Base-by-base conservation (phyloP, 768 basidiomycete genomes). In the Crepidotus variabilis region DNA sequence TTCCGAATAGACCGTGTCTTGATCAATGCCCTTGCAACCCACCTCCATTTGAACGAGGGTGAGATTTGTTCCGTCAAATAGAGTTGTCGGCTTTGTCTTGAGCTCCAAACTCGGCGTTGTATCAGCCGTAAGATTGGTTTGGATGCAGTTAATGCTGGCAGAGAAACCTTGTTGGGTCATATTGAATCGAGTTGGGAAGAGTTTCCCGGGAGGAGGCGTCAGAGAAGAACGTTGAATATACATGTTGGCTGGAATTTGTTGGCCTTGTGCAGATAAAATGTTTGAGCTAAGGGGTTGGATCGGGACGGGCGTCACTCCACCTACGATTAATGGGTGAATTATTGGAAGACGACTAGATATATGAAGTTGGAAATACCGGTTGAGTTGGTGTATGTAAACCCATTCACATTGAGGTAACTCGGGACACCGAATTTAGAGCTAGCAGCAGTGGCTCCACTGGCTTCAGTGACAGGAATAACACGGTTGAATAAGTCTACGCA, bases 111-210 rank as follows among this genome's bases (percentile, higher is more conserved):
- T 56, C 1, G 65, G 65, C 9, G 53, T 47, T 7, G 65, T 63
- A 6, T 56, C 58, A 1, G 47, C 35, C 14, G 58, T 52, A 18
- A 66, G 24, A 11, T 39, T 43, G 23, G 36, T 36, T 23, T 59
- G 52, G 14, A 46, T 45, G 35, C 65, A 66, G 28, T 53, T 56
- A 23, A 66, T 58, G 20, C 61, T 47, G 11, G 61, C 54, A 11
- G 65, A 62, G 32, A 66, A 66, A 11, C 65, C 65, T 59, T 66
- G 65, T 34, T 66, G 65, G 6, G 57, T 62, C 54, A 66, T 54
- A n/a, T 43, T 48, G 51, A 61, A 66, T 24, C 57, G 36, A 5
- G 51, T 57, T 11, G 62, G 58, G 39, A 66, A 62, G 2, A 57
- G 57, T 43, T 11, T 43, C 5, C 39, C 18, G 4, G 39, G 39